Evolutionary conservation across 345 rosid genomes (phyloP).

Genomic region (Eutrema japonicum): DNA sequence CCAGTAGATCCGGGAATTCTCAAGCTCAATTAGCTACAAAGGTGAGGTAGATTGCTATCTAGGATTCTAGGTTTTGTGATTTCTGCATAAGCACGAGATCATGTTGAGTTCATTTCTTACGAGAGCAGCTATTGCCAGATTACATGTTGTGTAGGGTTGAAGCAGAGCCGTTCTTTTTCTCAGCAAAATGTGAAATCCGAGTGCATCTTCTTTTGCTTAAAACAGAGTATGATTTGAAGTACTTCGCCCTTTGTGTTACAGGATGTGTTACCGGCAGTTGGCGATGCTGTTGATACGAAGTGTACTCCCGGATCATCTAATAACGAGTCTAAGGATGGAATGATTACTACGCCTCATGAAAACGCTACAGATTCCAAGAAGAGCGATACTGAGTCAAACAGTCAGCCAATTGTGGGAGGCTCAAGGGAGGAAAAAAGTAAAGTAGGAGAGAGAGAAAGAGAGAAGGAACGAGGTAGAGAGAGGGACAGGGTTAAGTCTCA

Average conservation of each 20-base stretch:
- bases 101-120: neutral
- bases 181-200: neutral
- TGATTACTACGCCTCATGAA: conserved; percentile 49
- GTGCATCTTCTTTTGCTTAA: neutral
- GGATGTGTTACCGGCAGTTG: conserved; percentile 58
- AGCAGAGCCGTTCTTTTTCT: neutral
- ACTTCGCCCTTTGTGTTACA: conserved; percentile 38
- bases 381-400: conserved; percentile 64
- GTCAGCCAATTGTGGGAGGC: conserved; percentile 49
- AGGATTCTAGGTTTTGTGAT: neutral
- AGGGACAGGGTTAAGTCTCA: conserved; percentile 70
- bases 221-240: conserved; percentile 16
- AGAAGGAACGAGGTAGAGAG: conserved; percentile 53
- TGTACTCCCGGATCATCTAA: conserved; percentile 44
- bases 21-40: conserved; percentile 59
- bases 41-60: conserved; percentile 45
- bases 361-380: conserved; percentile 66
- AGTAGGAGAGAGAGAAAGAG: conserved; percentile 65
- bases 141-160: neutral
- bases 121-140: neutral
- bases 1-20: conserved; percentile 57
- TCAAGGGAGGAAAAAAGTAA: conserved; percentile 57
- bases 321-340: conserved; percentile 56
- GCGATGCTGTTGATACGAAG: conserved; percentile 50
- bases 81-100: neutral